Percentiles rank a stretch among this genome's conserved stretches.
These are phyloP conservation scores for Trifolium repens DNA, from an alignment of 306 rosid genomes.

Conservation along the genomic window DNA sequence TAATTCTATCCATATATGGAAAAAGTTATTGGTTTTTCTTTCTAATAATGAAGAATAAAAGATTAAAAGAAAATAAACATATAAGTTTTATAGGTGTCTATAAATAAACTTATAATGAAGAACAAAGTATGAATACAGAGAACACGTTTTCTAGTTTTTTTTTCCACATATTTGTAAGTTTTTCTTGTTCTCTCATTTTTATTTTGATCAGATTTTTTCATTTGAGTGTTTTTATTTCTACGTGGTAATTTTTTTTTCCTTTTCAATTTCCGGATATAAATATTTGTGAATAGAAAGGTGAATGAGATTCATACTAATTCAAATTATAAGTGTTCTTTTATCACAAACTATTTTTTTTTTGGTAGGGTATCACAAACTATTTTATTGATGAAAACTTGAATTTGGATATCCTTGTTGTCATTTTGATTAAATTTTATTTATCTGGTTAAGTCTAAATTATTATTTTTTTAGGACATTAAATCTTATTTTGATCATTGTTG, in stretches of 20 bases:
- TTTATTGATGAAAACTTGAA: slow-evolving; percentile 13
- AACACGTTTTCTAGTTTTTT: slow-evolving; percentile 13
- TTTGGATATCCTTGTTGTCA: slow-evolving; percentile 44
- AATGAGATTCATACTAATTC: slow-evolving; percentile 26
- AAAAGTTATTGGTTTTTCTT: no score
- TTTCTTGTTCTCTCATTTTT: background rate
- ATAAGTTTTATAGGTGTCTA: no score
- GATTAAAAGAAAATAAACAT: no score
- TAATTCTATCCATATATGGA: no score
- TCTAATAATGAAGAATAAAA: no score
- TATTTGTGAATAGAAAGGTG: background rate
- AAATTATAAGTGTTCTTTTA: slow-evolving; percentile 23
- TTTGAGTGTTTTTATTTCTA: background rate
- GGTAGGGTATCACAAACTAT: background rate
- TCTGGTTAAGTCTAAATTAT: slow-evolving; percentile 13
- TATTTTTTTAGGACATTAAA: no score
- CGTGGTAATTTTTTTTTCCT: background rate
- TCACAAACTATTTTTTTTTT: background rate
- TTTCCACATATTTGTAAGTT: slow-evolving; percentile 54
- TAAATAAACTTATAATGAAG: no score
- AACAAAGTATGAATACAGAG: no score
- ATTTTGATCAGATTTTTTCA: background rate
- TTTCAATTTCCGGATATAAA: slow-evolving; percentile 12
- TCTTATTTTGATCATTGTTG: background rate
- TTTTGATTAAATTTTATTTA: slow-evolving; percentile 41